Conservation (phyloP, 176 grass and related monocot species). For the Carex cristatella region DNA sequence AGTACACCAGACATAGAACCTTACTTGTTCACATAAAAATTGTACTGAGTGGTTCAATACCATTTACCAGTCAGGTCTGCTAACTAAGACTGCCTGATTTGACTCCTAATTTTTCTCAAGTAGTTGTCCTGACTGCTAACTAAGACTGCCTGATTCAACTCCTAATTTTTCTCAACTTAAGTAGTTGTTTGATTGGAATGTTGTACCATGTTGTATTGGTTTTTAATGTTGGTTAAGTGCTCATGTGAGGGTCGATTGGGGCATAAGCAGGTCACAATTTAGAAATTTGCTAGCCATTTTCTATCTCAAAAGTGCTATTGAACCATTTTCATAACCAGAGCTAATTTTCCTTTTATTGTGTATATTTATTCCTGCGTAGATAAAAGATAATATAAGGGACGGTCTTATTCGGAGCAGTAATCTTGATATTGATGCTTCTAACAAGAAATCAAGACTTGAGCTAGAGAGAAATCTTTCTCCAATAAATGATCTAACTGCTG, state of each 20-base stretch:
- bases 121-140: background rate
- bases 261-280: background rate
- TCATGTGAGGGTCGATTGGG: background rate
- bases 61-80: background rate
- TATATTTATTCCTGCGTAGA: background rate
- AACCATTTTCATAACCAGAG: too few species aligned
- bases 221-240: background rate
- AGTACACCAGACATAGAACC: background rate
- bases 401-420: background rate
- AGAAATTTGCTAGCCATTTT: background rate
- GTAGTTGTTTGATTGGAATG: background rate
- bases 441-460: slow-evolving; percentile 6
- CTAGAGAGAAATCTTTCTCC: background rate
- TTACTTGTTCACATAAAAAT: background rate
- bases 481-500: slow-evolving; percentile 5
- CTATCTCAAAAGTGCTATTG: background rate
- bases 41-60: background rate
- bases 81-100: background rate
- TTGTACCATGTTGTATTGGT: background rate
- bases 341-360: background rate
- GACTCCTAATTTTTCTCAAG: background rate
- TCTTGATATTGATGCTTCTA: slow-evolving; percentile 21
- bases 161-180: background rate
- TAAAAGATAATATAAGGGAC: slow-evolving; percentile 22
- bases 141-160: background rate